Evolutionary conservation across 2,329 filamentous ascomycete species (phyloP), one percentile per base, ranked within the genome.

Genomic region (Diaporthe vaccinii): DNA sequence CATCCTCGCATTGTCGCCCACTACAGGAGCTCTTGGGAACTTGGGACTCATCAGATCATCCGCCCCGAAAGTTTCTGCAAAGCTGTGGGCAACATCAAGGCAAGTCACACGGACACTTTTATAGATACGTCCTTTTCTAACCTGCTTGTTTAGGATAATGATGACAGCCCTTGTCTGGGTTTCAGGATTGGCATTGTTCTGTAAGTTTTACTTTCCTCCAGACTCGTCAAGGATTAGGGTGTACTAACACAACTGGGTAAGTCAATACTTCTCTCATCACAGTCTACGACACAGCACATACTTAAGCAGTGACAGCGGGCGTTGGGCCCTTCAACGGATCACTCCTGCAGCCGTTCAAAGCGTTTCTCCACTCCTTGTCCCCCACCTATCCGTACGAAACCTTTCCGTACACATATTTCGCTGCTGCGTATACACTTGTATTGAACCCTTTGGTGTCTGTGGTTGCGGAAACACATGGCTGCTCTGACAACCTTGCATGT

Each of bases 311-410:
- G 6, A 76, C 76, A 8, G 77, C 77, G 1, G 77, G 78, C 6
- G 68, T 78, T 0, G 76, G 78, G 0, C 73, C 75, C 2, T 79
- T 79, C 73, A 78, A 78, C 36, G 65, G 68, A 7, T 78, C 78
- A 15, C 69, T 72, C 17, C 74, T 78, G 9, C 44, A 73, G 10
- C 73, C 74, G 1, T 78, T 77, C 55, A 49, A 74, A 28, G 41
- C 70, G 1, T 57, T 31, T 17, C 25, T 78, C n/a, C 62, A 74
- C n/a, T 25, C 49, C 8, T 55, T 20, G 53, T 55, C 49, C 3
- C 67, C 65, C 10, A 46, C 41, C 7, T 77, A 77, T n/a, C 5
- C 46, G 0, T 75, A 71, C 62, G 36, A 49, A 28, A 55, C 65
- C 17, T 70, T 75, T 0, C 75, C 73, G 2, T 76, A 74, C 36